Evolutionary conservation across 495 filamentous ascomycete species (phyloP).

Genomic region (Halenospora varia): DNA sequence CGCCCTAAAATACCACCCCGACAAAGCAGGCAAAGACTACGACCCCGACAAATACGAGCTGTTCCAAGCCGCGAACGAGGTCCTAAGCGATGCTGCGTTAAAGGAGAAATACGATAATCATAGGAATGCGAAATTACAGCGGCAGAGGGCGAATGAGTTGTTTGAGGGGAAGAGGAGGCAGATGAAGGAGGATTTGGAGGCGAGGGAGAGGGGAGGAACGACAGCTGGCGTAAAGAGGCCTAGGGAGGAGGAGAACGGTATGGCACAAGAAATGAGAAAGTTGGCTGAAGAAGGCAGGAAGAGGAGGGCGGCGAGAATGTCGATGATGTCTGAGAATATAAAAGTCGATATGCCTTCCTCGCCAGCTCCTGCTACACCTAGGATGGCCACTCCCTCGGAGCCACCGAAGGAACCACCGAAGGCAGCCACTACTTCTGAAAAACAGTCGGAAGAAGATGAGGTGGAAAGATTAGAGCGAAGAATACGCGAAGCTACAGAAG

Average conservation of each 20-base stretch:
- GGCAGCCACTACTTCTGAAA: neutral
- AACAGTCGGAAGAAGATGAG: constrained; percentile 24
- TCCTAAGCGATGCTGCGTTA: constrained; percentile 58
- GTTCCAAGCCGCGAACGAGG: constrained; percentile 68
- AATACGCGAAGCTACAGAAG: constrained; percentile 21
- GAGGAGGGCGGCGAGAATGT: constrained; percentile 44
- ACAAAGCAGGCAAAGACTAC: constrained; percentile 60
- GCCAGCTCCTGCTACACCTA: constrained; percentile 11
- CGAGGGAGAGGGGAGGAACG: constrained; percentile 41
- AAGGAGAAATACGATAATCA: constrained; percentile 68
- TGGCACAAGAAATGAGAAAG: constrained; percentile 55
- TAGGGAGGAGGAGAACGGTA: constrained; percentile 53
- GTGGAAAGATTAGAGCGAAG: constrained; percentile 17
- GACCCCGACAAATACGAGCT: constrained; percentile 71
- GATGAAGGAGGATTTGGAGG: constrained; percentile 76
- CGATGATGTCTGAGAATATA: constrained; percentile 32
- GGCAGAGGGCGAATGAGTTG: constrained; percentile 58
- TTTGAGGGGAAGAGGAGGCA: constrained; percentile 62
- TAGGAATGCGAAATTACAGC: constrained; percentile 55
- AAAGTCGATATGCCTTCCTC: constrained; percentile 8
- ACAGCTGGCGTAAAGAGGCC: constrained; percentile 40
- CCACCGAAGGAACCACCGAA: constrained; percentile 1
- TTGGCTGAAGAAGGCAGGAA: constrained; percentile 62
- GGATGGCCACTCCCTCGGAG: too few species aligned
- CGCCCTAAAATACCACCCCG: constrained; percentile 87